These are phyloP conservation scores for Phellopilus nigrolimitatus DNA, from an alignment of 1,284 basidiomycete genomes.

Conservation along the genomic window DNA sequence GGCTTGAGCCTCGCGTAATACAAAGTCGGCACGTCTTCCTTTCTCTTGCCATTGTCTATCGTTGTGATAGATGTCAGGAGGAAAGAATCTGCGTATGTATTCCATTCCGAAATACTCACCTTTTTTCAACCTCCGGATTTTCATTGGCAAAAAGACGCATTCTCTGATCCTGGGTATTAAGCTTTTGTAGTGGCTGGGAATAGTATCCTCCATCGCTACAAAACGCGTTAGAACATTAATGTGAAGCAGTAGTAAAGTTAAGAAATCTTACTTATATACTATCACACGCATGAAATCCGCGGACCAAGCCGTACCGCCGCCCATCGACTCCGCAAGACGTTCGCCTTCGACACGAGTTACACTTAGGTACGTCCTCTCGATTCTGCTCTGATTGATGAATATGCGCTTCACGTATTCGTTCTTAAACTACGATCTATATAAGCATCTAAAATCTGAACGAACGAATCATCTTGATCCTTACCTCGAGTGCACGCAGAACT, in stretches of 20 bases:
- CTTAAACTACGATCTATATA: constrained; percentile 59
- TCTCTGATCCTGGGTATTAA: constrained; percentile 1
- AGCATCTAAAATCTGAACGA: neutral
- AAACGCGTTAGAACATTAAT: neutral
- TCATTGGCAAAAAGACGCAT: constrained; percentile 6
- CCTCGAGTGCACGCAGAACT: constrained; percentile 81
- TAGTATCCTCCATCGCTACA: constrained; percentile 17
- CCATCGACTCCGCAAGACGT: constrained; percentile 40
- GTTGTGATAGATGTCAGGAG: neutral
- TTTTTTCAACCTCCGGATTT: constrained; percentile 1
- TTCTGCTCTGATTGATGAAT: constrained; percentile 68
- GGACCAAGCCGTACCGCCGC: constrained; percentile 50
- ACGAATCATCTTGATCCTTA: constrained; percentile 32
- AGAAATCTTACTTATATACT: constrained; percentile 51
- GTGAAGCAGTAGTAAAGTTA: neutral
- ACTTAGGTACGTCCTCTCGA: constrained; percentile 74
- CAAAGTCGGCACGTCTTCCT: neutral
- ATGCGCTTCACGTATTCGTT: constrained; percentile 76
- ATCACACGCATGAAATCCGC: constrained; percentile 55
- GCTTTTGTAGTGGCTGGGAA: constrained; percentile 8
- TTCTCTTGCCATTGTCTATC: constrained; percentile 12
- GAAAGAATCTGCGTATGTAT: neutral
- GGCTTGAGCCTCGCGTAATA: neutral
- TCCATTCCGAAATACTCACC: constrained; percentile 1
- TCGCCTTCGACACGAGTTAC: constrained; percentile 57